A percentile compares a stretch with the other conserved stretches of the same genome.
Evolutionary conservation across 2,329 filamentous ascomycete species (phyloP).

Genomic region (Pseudovirgaria hyperparasitica): DNA sequence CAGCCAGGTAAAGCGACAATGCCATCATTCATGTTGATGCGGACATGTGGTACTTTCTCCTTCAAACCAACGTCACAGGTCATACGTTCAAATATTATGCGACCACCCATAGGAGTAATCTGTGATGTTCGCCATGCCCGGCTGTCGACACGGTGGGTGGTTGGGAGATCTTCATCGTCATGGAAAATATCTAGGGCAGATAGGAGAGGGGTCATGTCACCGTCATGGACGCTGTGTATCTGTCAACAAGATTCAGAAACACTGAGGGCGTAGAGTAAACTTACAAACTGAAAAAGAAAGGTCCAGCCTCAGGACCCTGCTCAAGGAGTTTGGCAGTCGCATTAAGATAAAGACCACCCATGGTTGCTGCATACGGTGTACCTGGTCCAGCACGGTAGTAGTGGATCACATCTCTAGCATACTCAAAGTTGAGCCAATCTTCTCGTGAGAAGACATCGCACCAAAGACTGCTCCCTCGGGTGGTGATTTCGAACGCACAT

Average conservation of each 20-base stretch:
- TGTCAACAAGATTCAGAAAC: conserved; percentile 1
- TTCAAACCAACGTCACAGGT: conserved; percentile 15
- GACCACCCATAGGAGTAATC: conserved; percentile 44
- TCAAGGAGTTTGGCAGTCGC: conserved; percentile 38
- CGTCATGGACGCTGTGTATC: conserved; percentile 38
- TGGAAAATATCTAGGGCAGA: conserved; percentile 38
- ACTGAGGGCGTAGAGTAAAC: conserved; percentile 7
- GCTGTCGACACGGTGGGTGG: conserved; percentile 28
- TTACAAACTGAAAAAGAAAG: conserved; percentile 45
- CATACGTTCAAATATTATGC: conserved; percentile 42
- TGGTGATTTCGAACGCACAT: conserved; percentile 46
- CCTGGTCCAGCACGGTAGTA: conserved; percentile 48
- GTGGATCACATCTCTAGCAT: conserved; percentile 44
- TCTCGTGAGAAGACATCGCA: conserved; percentile 41
- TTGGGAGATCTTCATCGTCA: conserved; percentile 32
- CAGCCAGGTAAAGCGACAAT: conserved; percentile 38
- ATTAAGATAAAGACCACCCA: conserved; percentile 48
- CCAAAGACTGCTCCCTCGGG: conserved; percentile 41
- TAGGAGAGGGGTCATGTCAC: conserved; percentile 44
- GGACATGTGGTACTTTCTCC: conserved; percentile 17
- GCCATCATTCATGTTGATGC: conserved; percentile 45
- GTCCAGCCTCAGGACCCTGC: conserved; percentile 30
- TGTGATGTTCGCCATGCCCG: conserved; percentile 43
- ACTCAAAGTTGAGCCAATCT: conserved; percentile 44
- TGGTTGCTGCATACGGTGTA: conserved; percentile 37